A percentile compares a stretch with the other conserved stretches of the same genome.
These are phyloP conservation scores for Dictyostelium discoideum DNA, from an alignment of 78 protist species.

Conservation along the genomic window dicty_2.7 NC_007091.3:3166501-3167000, in stretches of 20 bases:
- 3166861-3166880: background rate
- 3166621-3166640: conserved; percentile 47
- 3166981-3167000: background rate
- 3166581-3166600: conserved; percentile 18
- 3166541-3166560: conserved; percentile 1
- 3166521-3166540: background rate
- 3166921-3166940: background rate
- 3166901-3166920: background rate
- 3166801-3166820: conserved; percentile 24
- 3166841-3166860: background rate
- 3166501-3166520: background rate
- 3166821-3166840: background rate
- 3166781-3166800: conserved; percentile 47
- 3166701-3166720: background rate
- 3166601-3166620: conserved; percentile 68
- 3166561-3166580: conserved; percentile 25
- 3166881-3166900: background rate
- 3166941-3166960: background rate
- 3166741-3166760: conserved; percentile 32
- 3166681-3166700: background rate
- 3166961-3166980: background rate
- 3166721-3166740: conserved; percentile 15
- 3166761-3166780: background rate
- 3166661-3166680: conserved; percentile 40
- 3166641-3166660: conserved; percentile 50